Base-by-base conservation (phyloP, 306 rosid genomes). In the Quercus aquifolioides region DNA sequence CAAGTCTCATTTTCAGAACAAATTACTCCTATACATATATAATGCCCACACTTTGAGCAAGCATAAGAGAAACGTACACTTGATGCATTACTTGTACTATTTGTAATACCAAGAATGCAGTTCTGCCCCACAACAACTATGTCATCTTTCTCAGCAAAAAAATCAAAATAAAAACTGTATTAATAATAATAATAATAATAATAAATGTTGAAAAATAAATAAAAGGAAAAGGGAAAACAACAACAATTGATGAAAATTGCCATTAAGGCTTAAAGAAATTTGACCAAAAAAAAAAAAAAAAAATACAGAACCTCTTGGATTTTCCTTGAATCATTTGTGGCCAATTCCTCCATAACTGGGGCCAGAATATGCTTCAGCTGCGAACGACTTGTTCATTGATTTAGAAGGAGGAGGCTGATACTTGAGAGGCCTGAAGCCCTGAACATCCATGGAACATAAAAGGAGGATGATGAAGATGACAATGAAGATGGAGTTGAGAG, bases 331-430 rank as follows among this genome's bases (percentile, higher is more conserved):
- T 35, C 15, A 67, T 67, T 33, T 17, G 17, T 67, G 92, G 46
- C 87, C 96, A 21, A 14, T 67, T 35, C 92, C 89, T 33, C 80
- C 30, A 52, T 43, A 49, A 72, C 88, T 89, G 19, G 92, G 96
- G 69, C 91, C 97, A 49, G 90, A 84, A 70, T 88, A 87, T 74
- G 94, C 90, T 82, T 74, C 75, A 71, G 76, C 87, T 46, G 79
- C 78, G 62, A 57, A 56, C 71, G 84, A 79, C 55, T 52, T 59
- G 70, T 56, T 65, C 20, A 43, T 19, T 35, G 84, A 15, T 3
- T 56, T 9, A 21, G 55, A 13, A 65, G 73, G 56, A 73, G 73
- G 56, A 73, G 62, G 33, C 35, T 69, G 60, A 69, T 76, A 63
- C 9, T 19, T 28, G 28, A 89, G 64, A 49, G 46, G 73, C 85